Evolutionary conservation across 2,329 filamentous ascomycete genomes (phyloP), one percentile per base, ranked within the genome.

Genomic region (Cercospora sp.): DNA sequence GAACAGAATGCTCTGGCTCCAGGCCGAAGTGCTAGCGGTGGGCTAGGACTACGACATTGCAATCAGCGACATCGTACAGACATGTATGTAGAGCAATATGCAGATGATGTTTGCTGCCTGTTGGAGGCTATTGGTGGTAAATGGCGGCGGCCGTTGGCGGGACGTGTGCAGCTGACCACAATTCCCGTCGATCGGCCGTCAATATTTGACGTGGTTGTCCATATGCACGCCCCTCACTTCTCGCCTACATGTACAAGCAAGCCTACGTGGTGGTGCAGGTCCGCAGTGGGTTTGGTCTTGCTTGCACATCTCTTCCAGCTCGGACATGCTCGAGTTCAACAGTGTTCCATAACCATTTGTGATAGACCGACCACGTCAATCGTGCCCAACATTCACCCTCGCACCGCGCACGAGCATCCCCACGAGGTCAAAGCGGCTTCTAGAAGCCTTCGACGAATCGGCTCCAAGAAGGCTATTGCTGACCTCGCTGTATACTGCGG

Each of bases 361-460:
- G 30, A 16, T 23, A 60, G 57, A 36, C 8, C 16, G 12, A 20
- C 57, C 57, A 60, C 28, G 57, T 13, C 30, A 36, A 16, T 23
- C n/a, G 30, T 12, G 57, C 28, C 57, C 57, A 31, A 36, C 31
- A 40, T 36, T 60, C 57, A 36, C 57, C 30, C 31, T 40, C 57
- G 13, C 30, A 33, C 23, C 30, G 57, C 57, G n/a, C 16, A n/a
- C 57, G 33, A 60, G 57, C 18, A 51, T 51, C 20, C 10, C 45
- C 45, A 16, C 26, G 28, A 58, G 26, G 53, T 58, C 53, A 16
- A 58, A 61, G 36, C 59, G 59, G 59, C 36, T 61, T 61, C 59
- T n/a, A 48, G 59, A 28, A 48, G 23, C 16, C 53, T 48, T 23
- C 40, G 26, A 48, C 59, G 59, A 61, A 61, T 61, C 59, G 36